Evolutionary conservation across 2,329 filamentous ascomycete species (phyloP).

Genomic region (Aspergillus aculeatus): DNA sequence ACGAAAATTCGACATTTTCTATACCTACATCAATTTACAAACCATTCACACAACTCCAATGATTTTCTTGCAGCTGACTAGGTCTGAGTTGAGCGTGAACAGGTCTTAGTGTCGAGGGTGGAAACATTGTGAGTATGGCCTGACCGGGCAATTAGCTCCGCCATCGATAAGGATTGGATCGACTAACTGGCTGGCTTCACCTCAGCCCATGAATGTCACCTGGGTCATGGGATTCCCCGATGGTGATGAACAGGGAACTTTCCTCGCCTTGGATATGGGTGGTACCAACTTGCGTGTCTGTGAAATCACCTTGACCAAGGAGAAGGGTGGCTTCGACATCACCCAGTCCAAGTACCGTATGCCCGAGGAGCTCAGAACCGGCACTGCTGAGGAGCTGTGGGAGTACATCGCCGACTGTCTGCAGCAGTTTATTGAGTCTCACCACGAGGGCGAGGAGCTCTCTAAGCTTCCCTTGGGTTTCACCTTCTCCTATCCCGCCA

Average conservation of each 20-base stretch:
- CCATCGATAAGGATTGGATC: not conserved
- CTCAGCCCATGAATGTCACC: constrained; percentile 92
- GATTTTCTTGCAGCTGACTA: not conserved
- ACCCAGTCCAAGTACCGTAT: constrained; percentile 95
- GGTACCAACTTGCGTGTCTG: constrained; percentile 95
- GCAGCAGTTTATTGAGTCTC: constrained; percentile 82
- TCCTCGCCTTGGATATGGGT: constrained; percentile 89
- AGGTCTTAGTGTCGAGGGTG: constrained; percentile 83
- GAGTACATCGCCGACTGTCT: constrained; percentile 92
- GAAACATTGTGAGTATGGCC: constrained; percentile 73
- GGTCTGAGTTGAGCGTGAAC: not conserved
- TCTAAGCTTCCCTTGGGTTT: constrained; percentile 75
- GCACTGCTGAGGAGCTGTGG: constrained; percentile 82
- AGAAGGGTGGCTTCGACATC: constrained; percentile 88
- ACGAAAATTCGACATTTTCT: too few species aligned
- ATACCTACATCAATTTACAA: too few species aligned
- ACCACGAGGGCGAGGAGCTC: constrained; percentile 67
- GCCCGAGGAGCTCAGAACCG: constrained; percentile 88
- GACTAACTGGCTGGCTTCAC: not conserved
- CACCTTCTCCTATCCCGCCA: constrained; percentile 94
- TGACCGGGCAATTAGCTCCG: not conserved
- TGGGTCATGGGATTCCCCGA: constrained; percentile 91
- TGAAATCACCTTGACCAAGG: constrained; percentile 82
- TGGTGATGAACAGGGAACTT: constrained; percentile 83
- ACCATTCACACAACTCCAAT: too few species aligned